Percentiles rank a stretch among this genome's conserved stretches.
Evolutionary conservation across 2,329 filamentous ascomycete species (phyloP).

Genomic region (Aspergillus brasiliensis): DNA sequence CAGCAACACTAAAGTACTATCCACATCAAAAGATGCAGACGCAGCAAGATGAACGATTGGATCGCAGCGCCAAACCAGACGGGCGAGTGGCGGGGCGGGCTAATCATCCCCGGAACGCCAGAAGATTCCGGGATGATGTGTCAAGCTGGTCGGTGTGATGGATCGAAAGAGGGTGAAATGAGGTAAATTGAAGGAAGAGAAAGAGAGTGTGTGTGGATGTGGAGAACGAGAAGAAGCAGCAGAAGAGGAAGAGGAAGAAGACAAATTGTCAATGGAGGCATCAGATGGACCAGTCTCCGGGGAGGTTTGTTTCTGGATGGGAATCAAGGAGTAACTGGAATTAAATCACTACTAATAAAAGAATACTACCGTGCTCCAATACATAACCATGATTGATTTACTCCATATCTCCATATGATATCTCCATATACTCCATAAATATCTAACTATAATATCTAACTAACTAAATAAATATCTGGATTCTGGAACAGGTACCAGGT

Average conservation of each 20-base stretch:
- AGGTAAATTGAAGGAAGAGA: not conserved
- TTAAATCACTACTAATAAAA: no score
- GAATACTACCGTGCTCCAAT: not conserved
- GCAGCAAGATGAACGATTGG: not conserved
- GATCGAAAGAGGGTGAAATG: constrained; percentile 4
- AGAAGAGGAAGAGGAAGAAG: constrained; percentile 6
- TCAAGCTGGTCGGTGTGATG: constrained; percentile 11
- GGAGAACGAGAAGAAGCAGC: not conserved
- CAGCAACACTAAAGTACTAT: not conserved
- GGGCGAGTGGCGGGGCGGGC: not conserved
- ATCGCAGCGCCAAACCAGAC: not conserved
- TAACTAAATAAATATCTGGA: not conserved
- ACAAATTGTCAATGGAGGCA: not conserved
- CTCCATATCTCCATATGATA: not conserved
- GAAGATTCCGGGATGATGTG: constrained; percentile 6
- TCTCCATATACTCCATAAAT: no score
- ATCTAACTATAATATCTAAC: no score
- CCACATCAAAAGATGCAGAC: not conserved
- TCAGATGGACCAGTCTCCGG: not conserved
- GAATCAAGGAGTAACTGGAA: no score
- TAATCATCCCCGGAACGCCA: not conserved
- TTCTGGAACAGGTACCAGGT: not conserved
- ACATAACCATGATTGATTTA: not conserved
- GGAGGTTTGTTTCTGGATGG: not conserved
- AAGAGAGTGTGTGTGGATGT: not conserved